Base-by-base conservation (phyloP, 1,284 basidiomycete genomes). In the Phellinidium pouzarii region DNA sequence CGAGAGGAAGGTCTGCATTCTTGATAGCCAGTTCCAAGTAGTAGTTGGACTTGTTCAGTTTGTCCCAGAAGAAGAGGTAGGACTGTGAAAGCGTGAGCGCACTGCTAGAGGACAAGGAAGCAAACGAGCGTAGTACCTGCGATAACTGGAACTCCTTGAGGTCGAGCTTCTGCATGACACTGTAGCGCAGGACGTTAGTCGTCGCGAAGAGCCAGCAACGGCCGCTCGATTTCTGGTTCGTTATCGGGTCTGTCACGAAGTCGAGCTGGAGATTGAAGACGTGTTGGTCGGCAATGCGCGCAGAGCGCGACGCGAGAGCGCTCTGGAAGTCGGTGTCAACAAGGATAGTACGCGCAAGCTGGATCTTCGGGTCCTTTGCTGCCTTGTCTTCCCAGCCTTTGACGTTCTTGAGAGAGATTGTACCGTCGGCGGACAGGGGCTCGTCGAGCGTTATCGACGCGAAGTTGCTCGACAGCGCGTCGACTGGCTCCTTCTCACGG, bases 171-270 rank as follows among this genome's bases (percentile, higher is more conserved):
- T 88, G 89, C 77, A 91, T 87, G 54, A 94, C 76, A 48, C 84
- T 80, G 68, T 91, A 87, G 27, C 94, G 78, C 57, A 94, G 74
- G 19, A 94, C 80, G 65, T 95, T 94, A 58, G 89, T 92, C 3
- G 90, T 87, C 1, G 91, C 90, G 65, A 95, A 95, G 12, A 95
- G 75, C 93, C 93, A 96, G 72, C 93, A 96, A 38, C 93, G 75
- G 0, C 93, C 93, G 37, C 82, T 87, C 60, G 74, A 81, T 69
- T 83, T 88, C 77, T 97, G 94, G 71, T 91, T 86, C 29, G 91
- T 93, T 53, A 95, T 75, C 1, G 91, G 91, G 4, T 77, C 79
- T 3, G 89, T 80, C 72, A 88, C 84, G 73, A 87, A 83, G 48
- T 88, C 86, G 44, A 95, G 66, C 59, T 82, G 75, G 60, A 83